Evolutionary conservation across 441 rosid species (phyloP).

Genomic region (Isatis lusitanica): DNA sequence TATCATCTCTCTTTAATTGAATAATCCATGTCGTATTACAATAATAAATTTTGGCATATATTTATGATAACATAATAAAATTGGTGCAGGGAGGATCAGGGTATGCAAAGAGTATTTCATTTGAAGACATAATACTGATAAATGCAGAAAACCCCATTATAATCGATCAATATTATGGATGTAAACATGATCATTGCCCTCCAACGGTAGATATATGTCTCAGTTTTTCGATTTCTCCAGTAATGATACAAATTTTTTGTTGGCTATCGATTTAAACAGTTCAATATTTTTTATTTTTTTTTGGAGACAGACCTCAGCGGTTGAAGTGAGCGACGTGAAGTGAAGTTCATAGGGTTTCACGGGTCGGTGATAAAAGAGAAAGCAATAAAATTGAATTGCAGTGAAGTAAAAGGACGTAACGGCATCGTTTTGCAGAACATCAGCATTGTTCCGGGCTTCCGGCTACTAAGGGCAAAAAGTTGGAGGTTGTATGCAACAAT

Average conservation of each 20-base stretch:
- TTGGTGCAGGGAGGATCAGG: constrained; percentile 35
- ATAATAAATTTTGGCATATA: too few relatives aligned
- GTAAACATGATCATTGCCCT: not conserved
- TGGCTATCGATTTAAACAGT: too few relatives aligned
- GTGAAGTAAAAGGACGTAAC: constrained; percentile 24
- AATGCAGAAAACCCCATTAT: constrained; percentile 31
- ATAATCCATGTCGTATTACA: too few relatives aligned
- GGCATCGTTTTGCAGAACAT: constrained; percentile 25
- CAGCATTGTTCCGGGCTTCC: constrained; percentile 18
- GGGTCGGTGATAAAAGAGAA: constrained; percentile 29
- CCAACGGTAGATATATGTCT: too few relatives aligned
- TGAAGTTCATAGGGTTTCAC: constrained; percentile 20
- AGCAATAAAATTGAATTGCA: constrained; percentile 36
- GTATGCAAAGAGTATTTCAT: constrained; percentile 36
- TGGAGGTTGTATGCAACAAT: constrained; percentile 12
- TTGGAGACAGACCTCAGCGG: not conserved
- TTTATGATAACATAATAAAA: not conserved
- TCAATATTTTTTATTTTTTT: too few relatives aligned
- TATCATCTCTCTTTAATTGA: too few relatives aligned
- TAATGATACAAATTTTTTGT: too few relatives aligned
- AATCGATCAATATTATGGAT: constrained; percentile 37
- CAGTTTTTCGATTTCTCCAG: too few relatives aligned
- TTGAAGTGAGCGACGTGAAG: constrained; percentile 35
- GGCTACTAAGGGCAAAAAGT: not conserved
- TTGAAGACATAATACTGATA: constrained; percentile 21